A percentile compares a stretch with the other conserved stretches of the same genome.
These are phyloP conservation scores for Venturia asperata DNA, from an alignment of 2,329 filamentous ascomycete species.

Conservation along the genomic window DNA sequence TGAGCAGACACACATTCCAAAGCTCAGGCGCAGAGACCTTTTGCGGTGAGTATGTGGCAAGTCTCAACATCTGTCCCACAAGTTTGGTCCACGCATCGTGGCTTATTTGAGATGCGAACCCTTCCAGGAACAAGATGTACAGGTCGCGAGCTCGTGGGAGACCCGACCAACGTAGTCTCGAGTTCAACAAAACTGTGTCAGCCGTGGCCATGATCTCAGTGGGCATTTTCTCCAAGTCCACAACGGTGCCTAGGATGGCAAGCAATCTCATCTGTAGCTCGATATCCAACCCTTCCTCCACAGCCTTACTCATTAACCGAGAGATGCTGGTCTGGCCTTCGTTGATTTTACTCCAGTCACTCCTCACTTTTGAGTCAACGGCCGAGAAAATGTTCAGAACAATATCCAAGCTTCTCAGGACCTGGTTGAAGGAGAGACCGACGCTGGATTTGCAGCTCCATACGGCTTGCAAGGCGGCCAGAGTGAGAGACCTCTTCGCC, in stretches of 20 bases:
- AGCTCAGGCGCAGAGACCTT: not conserved
- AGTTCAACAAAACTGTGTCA: not conserved
- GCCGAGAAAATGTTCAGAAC: not conserved
- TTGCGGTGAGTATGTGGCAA: not conserved
- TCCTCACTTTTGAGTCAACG: not conserved
- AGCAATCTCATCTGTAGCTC: conserved; percentile 10
- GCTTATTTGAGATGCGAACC: conserved; percentile 8
- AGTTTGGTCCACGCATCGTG: not conserved
- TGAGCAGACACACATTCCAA: not conserved
- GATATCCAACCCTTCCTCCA: not conserved
- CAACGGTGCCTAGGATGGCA: conserved; percentile 4
- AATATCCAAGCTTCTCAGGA: conserved; percentile 9
- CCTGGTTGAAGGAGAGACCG: not conserved
- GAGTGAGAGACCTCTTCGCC: conserved; percentile 5
- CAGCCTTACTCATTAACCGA: not conserved
- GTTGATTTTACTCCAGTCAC: not conserved
- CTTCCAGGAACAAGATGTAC: not conserved
- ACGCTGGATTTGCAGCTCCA: conserved; percentile 8
- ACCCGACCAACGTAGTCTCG: not conserved
- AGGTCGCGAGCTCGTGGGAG: not conserved
- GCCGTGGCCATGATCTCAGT: not conserved
- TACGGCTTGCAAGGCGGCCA: conserved; percentile 11
- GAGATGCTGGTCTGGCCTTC: conserved; percentile 7
- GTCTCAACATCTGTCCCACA: not conserved
- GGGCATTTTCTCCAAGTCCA: not conserved